Base-by-base conservation (phyloP, 352 stramenopile genomes). In the Phytophthora foliorum region DNA sequence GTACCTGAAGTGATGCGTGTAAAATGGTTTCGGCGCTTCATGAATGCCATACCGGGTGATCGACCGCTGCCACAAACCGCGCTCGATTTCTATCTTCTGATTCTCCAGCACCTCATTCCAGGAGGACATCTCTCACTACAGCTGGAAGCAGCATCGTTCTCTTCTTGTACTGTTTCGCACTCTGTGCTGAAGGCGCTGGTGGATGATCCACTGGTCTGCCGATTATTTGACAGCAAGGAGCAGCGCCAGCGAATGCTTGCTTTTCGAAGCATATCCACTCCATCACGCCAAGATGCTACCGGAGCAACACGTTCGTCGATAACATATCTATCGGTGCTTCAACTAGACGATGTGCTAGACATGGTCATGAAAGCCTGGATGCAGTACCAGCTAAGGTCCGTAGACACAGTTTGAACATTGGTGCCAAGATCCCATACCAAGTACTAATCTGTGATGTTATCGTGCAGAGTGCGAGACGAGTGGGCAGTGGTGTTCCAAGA, bases 331-430 rank as follows among this genome's bases (percentile, higher is more conserved):
- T 55, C 68, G 14, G 72, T 82, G 27, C 54, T 93, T 39, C 80
- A 80, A 24, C 48, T 96, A 1, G 84, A 95, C 17, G 84, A 93
- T 6, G 69, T 94, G 19, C 63, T 96, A 19, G 82, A 93, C 31
- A 74, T 74, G 48, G 50, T 93, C 11, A 93, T 94, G 85, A 77
- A 77, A 19, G 69, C 83, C 24, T 96, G 87, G 89, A 74, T 90
- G 45, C 81, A 89, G 32, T 77, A 82, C 51, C 85, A 92, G 50
- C 64, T 78, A 42, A 77, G 66, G 83, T 91, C 13, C 2, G 29
- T 48, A 16, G 34, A 32, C 22, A 8, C 25, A 6, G 5, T 27
- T 27, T 46, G 25, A 31, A 29, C 8, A 22, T 24, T 21, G 42
- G 10, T 49, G 3, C 36, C 25, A 48, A 34, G 27, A n/a, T 39